Conservation (phyloP, 805 yeast genomes). For the Priceomyces castillae region DNA sequence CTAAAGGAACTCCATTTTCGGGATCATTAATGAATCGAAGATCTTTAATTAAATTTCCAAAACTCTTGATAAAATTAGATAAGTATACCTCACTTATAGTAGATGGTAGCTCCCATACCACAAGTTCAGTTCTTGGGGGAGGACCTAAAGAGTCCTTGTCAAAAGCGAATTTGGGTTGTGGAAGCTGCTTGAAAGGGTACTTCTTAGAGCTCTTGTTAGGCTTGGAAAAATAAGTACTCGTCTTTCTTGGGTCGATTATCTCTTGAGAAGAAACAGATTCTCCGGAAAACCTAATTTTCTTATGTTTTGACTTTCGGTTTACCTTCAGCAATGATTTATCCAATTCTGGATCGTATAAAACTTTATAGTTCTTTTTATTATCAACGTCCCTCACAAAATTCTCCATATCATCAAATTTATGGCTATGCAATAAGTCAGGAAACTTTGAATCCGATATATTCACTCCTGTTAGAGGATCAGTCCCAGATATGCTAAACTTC, state of each 20-base stretch:
- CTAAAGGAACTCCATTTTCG: slow-evolving; percentile 72
- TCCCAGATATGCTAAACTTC: slow-evolving; percentile 20
- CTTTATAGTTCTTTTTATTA: slow-evolving; percentile 35
- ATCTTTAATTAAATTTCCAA: slow-evolving; percentile 59
- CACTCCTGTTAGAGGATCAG: slow-evolving; percentile 30
- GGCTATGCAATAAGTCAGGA: slow-evolving; percentile 29
- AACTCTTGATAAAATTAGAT: slow-evolving; percentile 53
- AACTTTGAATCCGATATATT: slow-evolving; percentile 31
- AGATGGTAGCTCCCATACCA: slow-evolving; percentile 64
- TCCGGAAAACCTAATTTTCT: slow-evolving; percentile 41
- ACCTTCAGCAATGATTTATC: slow-evolving; percentile 32
- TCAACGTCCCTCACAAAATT: slow-evolving; percentile 13
- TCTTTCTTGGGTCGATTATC: slow-evolving; percentile 43
- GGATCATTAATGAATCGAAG: slow-evolving; percentile 66
- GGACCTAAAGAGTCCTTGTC: slow-evolving; percentile 76
- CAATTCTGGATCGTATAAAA: slow-evolving; percentile 49
- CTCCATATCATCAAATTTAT: slow-evolving; percentile 13
- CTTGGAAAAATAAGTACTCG: slow-evolving; percentile 31
- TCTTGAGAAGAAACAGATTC: slow-evolving; percentile 17
- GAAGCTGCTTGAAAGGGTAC: slow-evolving; percentile 42
- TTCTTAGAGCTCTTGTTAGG: slow-evolving; percentile 40
- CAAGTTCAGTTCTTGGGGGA: slow-evolving; percentile 66
- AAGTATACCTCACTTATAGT: slow-evolving; percentile 47
- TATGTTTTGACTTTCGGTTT: slow-evolving; percentile 29
- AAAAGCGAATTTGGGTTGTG: slow-evolving; percentile 44